A percentile compares a stretch with the other conserved stretches of the same genome.
phyloP scores from a whole-genome alignment of 1,284 basidiomycete genomes.

The Athelia psychrophila region DNA sequence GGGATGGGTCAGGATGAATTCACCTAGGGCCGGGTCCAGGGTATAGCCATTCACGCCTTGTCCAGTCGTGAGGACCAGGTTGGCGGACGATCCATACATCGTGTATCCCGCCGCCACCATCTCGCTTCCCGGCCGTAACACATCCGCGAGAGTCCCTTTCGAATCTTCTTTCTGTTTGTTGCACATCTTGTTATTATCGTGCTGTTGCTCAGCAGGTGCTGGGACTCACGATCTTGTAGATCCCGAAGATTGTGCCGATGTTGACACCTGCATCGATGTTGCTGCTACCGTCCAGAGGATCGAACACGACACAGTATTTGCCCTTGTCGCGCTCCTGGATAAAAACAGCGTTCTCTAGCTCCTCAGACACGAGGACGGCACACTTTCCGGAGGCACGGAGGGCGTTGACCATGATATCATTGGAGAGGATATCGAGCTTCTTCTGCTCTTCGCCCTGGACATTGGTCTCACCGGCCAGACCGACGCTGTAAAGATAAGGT shows the following conservation, averaged over 20 bases:
- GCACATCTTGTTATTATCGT: conserved; percentile 3
- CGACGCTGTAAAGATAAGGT: conserved; percentile 58
- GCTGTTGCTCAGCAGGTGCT: conserved; percentile 3
- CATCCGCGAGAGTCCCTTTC: conserved; percentile 79
- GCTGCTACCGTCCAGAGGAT: conserved; percentile 96
- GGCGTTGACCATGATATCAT: conserved; percentile 99
- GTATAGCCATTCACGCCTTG: conserved; percentile 98
- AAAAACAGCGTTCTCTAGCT: conserved; percentile 90
- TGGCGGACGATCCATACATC: conserved; percentile 96
- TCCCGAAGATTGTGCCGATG: conserved; percentile 99
- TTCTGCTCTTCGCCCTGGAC: conserved; percentile 99
- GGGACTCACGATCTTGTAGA: conserved; percentile 82
- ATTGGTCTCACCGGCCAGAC: conserved; percentile 94
- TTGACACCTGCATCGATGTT: conserved; percentile 99
- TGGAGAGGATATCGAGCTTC: conserved; percentile 96
- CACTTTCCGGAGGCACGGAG: conserved; percentile 93
- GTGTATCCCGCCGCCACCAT: conserved; percentile 99
- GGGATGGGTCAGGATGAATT: conserved; percentile 99
- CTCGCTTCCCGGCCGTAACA: conserved; percentile 90
- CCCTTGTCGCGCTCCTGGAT: conserved; percentile 80
- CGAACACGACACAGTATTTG: conserved; percentile 96
- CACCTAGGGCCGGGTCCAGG: conserved; percentile 91
- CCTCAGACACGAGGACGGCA: conserved; percentile 96
- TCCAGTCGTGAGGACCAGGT: conserved; percentile 94
- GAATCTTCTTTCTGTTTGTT: conserved; percentile 67